Evolutionary conservation across 2,329 filamentous ascomycete genomes (phyloP), one percentile per base, ranked within the genome.

Genomic region (Trichoderma arundinaceum): DNA sequence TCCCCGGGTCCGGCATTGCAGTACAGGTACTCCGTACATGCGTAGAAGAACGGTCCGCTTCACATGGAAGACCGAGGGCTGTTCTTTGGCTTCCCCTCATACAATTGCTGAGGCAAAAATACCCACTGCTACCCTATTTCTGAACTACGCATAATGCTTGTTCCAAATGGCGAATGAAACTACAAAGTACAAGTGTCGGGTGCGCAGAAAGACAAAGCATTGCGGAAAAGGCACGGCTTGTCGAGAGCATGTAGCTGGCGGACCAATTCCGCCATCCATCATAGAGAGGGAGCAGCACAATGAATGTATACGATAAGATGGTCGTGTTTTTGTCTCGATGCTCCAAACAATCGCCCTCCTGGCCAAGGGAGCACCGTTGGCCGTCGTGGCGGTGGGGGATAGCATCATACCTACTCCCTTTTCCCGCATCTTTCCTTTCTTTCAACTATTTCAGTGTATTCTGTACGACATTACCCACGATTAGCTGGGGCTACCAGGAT

Each of bases 21-120:
- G 58, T n/a, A 43, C 48, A 41, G 9, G 58, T 43, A 61, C 38
- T 38, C 33, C 13, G 38, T 52, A 63, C 49, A 52, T 70, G 71
- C 67, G 69, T 66, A 68, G 69, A 69, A 68, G 71, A 51, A 73
- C 67, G 70, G 69, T 66, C 68, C 68, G 71, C 68, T 69, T 71
- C 66, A 68, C 67, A 69, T 69, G 66, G 67, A 68, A 71, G 66
- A 67, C 70, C 64, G 65, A 67, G 65, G 39, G 62, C 44, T 62
- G 56, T 66, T 68, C 60, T 49, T 48, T 68, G 43, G 19, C 15
- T 32, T 61, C 49, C 41, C 48, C 41, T 56, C 57, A 17, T 43
- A 4, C 39, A 9, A 43, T 13, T 56, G 22, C 41, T 6, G 7
- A 19, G 15, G 49, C 39, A 39, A 38, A 38, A 49, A 38, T 32